Base-by-base conservation (phyloP, 345 rosid genomes). In the Euphorbia lathyris region DNA sequence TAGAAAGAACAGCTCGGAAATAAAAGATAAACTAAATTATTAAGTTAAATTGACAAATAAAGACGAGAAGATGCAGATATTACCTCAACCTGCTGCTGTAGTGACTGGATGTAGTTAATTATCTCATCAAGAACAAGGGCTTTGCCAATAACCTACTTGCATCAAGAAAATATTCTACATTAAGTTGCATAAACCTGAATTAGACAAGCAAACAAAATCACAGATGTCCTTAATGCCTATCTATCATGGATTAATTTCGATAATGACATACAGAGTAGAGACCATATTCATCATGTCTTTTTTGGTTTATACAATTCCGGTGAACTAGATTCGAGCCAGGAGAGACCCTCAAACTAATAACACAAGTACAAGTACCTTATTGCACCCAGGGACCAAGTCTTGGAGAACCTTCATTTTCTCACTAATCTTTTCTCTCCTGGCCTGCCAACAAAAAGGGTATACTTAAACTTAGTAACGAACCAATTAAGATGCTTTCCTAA, bases 371-470 rank as follows among this genome's bases (percentile, higher is more conserved):
- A 40, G 77, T 32, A 92, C 97, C 90, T 92, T 90, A 72, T 88
- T 87, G 80, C 97, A 90, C 58, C 97, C 97, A 17, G 96, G 98
- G 4, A 92, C 98, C 83, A 92, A 76, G 71, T 92, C 98, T 83
- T 90, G 97, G 58, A 88, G 92, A 65, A 86, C 83, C 75, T 83
- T 90, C 96, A 92, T 92, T 84, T 97, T 83, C 74, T 93, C 98
- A 34, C 98, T 81, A 55, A 93, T 90, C 77, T 88, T 93, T 75
- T 93, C 97, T 84, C 98, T 88, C 80, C 97, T 86, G 36, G 91
- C 98, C 97, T 93, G 75, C 58, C 59, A 48, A 65, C 20, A 14
- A 9, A 59, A 26, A 25, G 19, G 32, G 5, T n/a, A n/a, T 3
- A 25, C 11, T 30, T 66, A 4, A n/a, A 23, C 9, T 25, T 32